phyloP scores from a whole-genome alignment of 2,329 filamentous ascomycete genomes.

The Nigrospora osmanthi region DNA sequence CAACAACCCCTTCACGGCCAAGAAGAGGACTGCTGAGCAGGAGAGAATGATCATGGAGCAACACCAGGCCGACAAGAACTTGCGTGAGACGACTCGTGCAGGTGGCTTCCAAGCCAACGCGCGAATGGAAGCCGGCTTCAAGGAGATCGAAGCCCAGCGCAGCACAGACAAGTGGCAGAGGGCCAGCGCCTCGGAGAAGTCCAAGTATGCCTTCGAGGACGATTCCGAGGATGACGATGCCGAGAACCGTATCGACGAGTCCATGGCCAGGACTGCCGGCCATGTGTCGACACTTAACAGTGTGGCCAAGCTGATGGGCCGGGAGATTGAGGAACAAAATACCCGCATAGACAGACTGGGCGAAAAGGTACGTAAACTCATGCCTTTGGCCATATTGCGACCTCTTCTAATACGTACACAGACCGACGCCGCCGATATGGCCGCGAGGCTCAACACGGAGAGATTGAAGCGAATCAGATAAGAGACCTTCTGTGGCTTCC shows the following conservation, averaged over 20 bases:
- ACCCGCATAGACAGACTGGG: slow-evolving; percentile 67
- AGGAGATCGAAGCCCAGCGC: slow-evolving; percentile 11
- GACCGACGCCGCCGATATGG: slow-evolving; percentile 78
- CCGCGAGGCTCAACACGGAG: slow-evolving; percentile 71
- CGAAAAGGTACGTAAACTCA: slow-evolving; percentile 50
- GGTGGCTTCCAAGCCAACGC: slow-evolving; percentile 43
- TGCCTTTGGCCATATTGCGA: background rate
- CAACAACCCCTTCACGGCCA: slow-evolving; percentile 68
- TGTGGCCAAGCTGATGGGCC: slow-evolving; percentile 65
- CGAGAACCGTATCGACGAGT: slow-evolving; percentile 57
- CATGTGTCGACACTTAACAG: slow-evolving; percentile 66
- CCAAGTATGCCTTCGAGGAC: slow-evolving; percentile 74
- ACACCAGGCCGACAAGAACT: slow-evolving; percentile 56
- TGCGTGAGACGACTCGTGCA: slow-evolving; percentile 55
- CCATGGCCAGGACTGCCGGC: slow-evolving; percentile 58
- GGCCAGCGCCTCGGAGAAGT: slow-evolving; percentile 47
- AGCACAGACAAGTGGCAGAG: slow-evolving; percentile 10
- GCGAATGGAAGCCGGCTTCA: slow-evolving; percentile 40
- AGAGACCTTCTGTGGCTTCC: background rate
- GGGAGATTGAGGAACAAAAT: slow-evolving; percentile 73
- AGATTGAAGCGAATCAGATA: slow-evolving; percentile 53
- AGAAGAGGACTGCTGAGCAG: slow-evolving; percentile 52
- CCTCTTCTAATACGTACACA: slow-evolving; percentile 23
- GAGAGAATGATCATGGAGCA: slow-evolving; percentile 65
- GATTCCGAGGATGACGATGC: slow-evolving; percentile 35